These are phyloP conservation scores for Smallanthus sonchifolius DNA, from an alignment of 129 eudicot genomes.

Conservation along the genomic window DNA sequence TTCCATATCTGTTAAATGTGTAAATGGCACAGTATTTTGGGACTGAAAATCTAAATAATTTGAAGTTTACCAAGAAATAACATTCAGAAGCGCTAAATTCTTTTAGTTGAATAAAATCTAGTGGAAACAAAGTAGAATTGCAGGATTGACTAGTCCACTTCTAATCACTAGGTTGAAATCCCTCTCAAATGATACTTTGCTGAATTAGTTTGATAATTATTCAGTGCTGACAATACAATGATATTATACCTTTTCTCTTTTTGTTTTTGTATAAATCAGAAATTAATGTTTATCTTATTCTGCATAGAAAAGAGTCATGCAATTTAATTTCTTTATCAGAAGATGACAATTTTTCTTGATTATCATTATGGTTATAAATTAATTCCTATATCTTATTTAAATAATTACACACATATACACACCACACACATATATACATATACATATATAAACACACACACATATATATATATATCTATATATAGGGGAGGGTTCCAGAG, in stretches of 20 bases:
- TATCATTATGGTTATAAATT: not conserved
- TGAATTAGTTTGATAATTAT: not conserved
- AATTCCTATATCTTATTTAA: not conserved
- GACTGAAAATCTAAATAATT: not conserved
- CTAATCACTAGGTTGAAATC: not conserved
- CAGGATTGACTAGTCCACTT: not conserved
- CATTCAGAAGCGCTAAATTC: not conserved
- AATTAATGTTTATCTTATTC: not conserved
- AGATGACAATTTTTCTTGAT: not conserved
- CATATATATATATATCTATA: too few relatives aligned
- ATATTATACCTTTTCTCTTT: not conserved
- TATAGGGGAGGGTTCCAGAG: too few relatives aligned
- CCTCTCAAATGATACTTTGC: not conserved
- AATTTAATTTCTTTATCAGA: not conserved
- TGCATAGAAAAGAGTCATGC: not conserved
- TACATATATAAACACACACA: too few relatives aligned
- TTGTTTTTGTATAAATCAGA: not conserved
- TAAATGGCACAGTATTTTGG: not conserved
- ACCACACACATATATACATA: too few relatives aligned
- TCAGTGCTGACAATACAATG: not conserved
- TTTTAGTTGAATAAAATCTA: not conserved
- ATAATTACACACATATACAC: not conserved
- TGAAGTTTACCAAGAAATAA: constrained; percentile 5
- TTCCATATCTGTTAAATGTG: not conserved
- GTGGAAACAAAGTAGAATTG: not conserved